phyloP scores from a whole-genome alignment of 768 basidiomycete species.

The Xanthoconium purpureum region DNA sequence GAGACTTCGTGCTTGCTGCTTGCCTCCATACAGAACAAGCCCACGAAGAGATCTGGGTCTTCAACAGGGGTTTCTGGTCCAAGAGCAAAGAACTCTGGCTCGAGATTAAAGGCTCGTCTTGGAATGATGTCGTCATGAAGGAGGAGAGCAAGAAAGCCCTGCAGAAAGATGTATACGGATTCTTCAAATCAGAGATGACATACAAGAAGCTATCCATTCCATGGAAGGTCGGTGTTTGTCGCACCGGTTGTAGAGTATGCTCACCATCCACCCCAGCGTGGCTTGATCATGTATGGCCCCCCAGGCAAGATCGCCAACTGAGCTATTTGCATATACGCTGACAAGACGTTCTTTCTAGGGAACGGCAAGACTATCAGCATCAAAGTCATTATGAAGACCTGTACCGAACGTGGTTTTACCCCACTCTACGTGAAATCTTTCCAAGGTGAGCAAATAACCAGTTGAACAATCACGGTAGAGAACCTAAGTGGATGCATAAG shows the following conservation, averaged over 20 bases:
- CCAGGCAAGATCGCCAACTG: slow-evolving; percentile 44
- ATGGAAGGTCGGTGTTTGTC: slow-evolving; percentile 60
- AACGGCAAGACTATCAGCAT: slow-evolving; percentile 85
- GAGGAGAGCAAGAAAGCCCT: slow-evolving; percentile 63
- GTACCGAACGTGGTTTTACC: slow-evolving; percentile 56
- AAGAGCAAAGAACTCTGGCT: slow-evolving; percentile 62
- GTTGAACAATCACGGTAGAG: not conserved
- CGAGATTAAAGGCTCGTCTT: slow-evolving; percentile 61
- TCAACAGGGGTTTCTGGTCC: slow-evolving; percentile 65
- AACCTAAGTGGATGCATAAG: slow-evolving; percentile 31
- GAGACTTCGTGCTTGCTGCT: slow-evolving; percentile 49
- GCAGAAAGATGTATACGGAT: slow-evolving; percentile 73
- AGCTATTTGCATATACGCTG: not conserved
- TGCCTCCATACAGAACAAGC: slow-evolving; percentile 52
- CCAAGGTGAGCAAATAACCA: slow-evolving; percentile 43
- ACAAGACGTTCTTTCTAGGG: slow-evolving; percentile 38
- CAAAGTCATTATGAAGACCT: slow-evolving; percentile 78
- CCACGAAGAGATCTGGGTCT: slow-evolving; percentile 76
- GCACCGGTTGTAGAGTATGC: not conserved
- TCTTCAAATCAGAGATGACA: slow-evolving; percentile 70
- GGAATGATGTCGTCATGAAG: slow-evolving; percentile 74
- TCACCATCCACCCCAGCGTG: slow-evolving; percentile 47
- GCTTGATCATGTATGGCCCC: slow-evolving; percentile 81
- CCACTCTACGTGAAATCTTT: slow-evolving; percentile 85
- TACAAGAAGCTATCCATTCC: slow-evolving; percentile 76